Evolutionary conservation across 2,329 filamentous ascomycete species (phyloP).

Genomic region (Clonostachys solani): DNA sequence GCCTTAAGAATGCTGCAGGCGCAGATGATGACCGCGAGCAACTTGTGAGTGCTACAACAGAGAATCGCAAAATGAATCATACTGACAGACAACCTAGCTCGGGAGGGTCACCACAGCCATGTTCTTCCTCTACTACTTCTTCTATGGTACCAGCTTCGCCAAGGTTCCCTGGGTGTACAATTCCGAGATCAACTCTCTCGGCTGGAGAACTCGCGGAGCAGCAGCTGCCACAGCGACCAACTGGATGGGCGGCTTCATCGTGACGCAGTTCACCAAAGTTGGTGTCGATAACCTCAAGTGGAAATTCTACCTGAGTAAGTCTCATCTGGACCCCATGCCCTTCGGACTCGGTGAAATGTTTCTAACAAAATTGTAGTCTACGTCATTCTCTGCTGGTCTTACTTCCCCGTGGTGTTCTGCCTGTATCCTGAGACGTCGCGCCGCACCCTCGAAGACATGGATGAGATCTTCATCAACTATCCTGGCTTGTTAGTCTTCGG

Average conservation of each 20-base stretch:
- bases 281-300: constrained; percentile 32
- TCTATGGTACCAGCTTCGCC: constrained; percentile 31
- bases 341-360: background rate
- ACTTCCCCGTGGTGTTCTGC: constrained; percentile 35
- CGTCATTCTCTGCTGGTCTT: constrained; percentile 24
- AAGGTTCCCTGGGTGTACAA: constrained; percentile 35
- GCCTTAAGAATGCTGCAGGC: constrained; percentile 14
- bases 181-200: constrained; percentile 34
- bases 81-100: constrained; percentile 12
- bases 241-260: constrained; percentile 36
- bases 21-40: constrained; percentile 20
- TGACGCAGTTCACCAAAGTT: constrained; percentile 37
- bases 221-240: constrained; percentile 38
- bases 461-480: constrained; percentile 30
- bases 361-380: constrained; percentile 13
- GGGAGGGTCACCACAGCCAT: constrained; percentile 33
- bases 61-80: background rate
- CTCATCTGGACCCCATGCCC: background rate
- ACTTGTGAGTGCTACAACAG: constrained; percentile 10
- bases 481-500: constrained; percentile 23
- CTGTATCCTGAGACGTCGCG: constrained; percentile 45
- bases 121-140: constrained; percentile 36
- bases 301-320: constrained; percentile 35
- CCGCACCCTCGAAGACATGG: constrained; percentile 42
- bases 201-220: constrained; percentile 33